Evolutionary conservation across 2,329 filamentous ascomycete genomes (phyloP).

Genomic region (Endocalyx cinctus): DNA sequence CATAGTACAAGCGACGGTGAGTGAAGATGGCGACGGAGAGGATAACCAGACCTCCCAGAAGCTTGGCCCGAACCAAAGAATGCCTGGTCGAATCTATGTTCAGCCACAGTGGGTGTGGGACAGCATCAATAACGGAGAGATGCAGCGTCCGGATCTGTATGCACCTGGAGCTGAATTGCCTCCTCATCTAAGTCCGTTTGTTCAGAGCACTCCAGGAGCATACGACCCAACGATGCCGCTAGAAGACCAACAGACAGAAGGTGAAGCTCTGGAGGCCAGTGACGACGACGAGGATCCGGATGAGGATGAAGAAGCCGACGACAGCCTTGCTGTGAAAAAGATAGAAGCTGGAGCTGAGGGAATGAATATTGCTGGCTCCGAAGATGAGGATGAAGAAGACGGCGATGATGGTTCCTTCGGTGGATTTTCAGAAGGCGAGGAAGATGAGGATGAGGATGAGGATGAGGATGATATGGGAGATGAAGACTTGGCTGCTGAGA

Average conservation of each 20-base stretch:
- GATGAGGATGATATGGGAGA: slow-evolving; percentile 47
- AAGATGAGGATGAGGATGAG: slow-evolving; percentile 33
- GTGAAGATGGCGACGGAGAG: slow-evolving; percentile 44
- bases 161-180: slow-evolving; percentile 85
- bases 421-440: slow-evolving; percentile 48
- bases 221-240: slow-evolving; percentile 88
- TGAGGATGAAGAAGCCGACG: slow-evolving; percentile 39
- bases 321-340: slow-evolving; percentile 30
- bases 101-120: slow-evolving; percentile 99
- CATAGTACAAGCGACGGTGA: slow-evolving; percentile 56
- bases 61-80: slow-evolving; percentile 60
- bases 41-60: slow-evolving; percentile 61
- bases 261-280: slow-evolving; percentile 70
- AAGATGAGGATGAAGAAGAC: slow-evolving; percentile 40
- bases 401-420: slow-evolving; percentile 39
- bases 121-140: slow-evolving; percentile 83
- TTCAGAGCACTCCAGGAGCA: slow-evolving; percentile 77
- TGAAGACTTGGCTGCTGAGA: slow-evolving; percentile 56
- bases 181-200: slow-evolving; percentile 93
- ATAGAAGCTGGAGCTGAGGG: slow-evolving; percentile 40
- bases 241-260: slow-evolving; percentile 82
- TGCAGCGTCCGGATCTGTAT: slow-evolving; percentile 83
- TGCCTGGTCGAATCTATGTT: slow-evolving; percentile 88
- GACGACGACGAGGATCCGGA: slow-evolving; percentile 48
- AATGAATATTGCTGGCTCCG: slow-evolving; percentile 47